Percentiles rank a stretch among this genome's conserved stretches.
Evolutionary conservation across 2,329 filamentous ascomycete genomes (phyloP).

Genomic region (Emydomyces testavorans): DNA sequence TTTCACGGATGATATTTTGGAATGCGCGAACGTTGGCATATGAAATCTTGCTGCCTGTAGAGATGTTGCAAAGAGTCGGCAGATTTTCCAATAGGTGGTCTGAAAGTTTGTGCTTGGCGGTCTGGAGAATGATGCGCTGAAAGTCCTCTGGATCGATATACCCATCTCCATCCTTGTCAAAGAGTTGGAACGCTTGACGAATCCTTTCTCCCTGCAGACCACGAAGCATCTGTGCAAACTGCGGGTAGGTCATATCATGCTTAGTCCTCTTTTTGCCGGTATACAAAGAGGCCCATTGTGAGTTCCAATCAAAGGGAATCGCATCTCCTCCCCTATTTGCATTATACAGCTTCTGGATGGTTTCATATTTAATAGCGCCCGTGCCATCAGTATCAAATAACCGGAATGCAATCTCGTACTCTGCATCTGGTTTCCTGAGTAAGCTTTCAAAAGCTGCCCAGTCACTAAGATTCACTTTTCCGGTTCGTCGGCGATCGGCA

Average conservation of each 20-base stretch:
- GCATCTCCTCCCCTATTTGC: constrained; percentile 73
- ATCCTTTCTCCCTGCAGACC: constrained; percentile 93
- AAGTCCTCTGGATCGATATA: constrained; percentile 95
- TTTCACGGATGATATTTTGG: constrained; percentile 94
- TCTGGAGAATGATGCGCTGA: constrained; percentile 90
- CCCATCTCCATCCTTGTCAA: constrained; percentile 83
- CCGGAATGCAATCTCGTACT: constrained; percentile 97
- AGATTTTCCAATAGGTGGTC: constrained; percentile 90
- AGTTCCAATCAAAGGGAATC: constrained; percentile 94
- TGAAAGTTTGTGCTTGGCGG: constrained; percentile 87
- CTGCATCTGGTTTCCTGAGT: constrained; percentile 83
- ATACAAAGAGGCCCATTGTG: constrained; percentile 91
- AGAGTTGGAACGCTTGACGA: constrained; percentile 82
- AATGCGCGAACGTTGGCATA: constrained; percentile 97
- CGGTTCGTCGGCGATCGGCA: constrained; percentile 65
- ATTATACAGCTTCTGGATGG: constrained; percentile 76
- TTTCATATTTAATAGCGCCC: constrained; percentile 78
- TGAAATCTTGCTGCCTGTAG: constrained; percentile 79
- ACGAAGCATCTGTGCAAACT: constrained; percentile 96
- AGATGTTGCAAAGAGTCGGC: constrained; percentile 88
- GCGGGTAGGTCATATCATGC: constrained; percentile 84
- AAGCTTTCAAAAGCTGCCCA: constrained; percentile 93
- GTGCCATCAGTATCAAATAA: constrained; percentile 80
- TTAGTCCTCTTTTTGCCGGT: constrained; percentile 77
- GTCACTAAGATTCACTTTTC: constrained; percentile 67